A percentile compares a stretch with the other conserved stretches of the same genome.
Conservation (phyloP, 805 yeast species). For the Yamadazyma olivae region DNA sequence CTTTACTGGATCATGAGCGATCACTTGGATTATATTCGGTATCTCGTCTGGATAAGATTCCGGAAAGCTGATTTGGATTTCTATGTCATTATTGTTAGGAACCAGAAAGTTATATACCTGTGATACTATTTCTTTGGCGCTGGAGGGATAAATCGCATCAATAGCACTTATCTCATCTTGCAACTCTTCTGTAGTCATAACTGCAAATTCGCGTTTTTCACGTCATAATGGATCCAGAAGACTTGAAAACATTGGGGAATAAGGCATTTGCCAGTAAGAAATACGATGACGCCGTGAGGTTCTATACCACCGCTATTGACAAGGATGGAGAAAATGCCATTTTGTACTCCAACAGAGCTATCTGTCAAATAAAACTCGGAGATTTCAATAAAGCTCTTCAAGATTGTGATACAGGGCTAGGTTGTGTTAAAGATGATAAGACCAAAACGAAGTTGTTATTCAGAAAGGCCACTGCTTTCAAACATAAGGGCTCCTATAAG, state of each 20-base stretch:
- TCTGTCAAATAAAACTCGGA: slow-evolving; percentile 53
- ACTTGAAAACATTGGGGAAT: slow-evolving; percentile 48
- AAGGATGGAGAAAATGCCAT: slow-evolving; percentile 50
- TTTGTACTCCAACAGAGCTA: slow-evolving; percentile 65
- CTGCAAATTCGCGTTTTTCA: background rate
- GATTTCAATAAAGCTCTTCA: slow-evolving; percentile 48
- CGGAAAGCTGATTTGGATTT: slow-evolving; percentile 72
- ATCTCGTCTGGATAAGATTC: slow-evolving; percentile 59
- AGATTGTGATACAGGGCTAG: slow-evolving; percentile 51
- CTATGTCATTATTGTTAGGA: slow-evolving; percentile 62
- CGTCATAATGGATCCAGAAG: background rate
- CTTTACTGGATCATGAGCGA: slow-evolving; percentile 24
- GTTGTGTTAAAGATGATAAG: slow-evolving; percentile 23
- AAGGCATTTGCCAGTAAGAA: slow-evolving; percentile 44
- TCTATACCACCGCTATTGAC: slow-evolving; percentile 55
- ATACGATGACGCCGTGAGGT: slow-evolving; percentile 48
- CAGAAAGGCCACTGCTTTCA: slow-evolving; percentile 45
- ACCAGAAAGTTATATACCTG: slow-evolving; percentile 45
- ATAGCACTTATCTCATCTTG: slow-evolving; percentile 77
- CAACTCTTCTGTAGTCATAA: slow-evolving; percentile 44
- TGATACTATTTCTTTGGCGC: slow-evolving; percentile 37
- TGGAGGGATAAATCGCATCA: slow-evolving; percentile 81
- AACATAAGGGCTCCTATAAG: slow-evolving; percentile 19
- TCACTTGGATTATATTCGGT: slow-evolving; percentile 65
- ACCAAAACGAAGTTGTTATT: slow-evolving; percentile 48